Percentiles rank a stretch among this genome's conserved stretches.
Conservation (phyloP, 495 filamentous ascomycete genomes). For the Daldinia bambusicola region DNA sequence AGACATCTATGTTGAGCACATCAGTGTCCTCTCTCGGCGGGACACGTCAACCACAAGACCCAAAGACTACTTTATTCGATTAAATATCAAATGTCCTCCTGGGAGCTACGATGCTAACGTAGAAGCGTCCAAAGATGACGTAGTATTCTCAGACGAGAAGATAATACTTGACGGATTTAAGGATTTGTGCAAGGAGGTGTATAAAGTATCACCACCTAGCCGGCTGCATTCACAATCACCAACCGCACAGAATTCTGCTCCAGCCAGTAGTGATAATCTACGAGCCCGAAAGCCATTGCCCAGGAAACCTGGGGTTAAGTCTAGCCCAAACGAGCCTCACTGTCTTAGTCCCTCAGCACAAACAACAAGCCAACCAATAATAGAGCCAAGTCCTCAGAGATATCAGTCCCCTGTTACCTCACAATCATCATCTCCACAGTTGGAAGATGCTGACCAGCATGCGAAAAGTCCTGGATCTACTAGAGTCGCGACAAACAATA, state of each 20-base stretch:
- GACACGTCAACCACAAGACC: constrained; percentile 32
- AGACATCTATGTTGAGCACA: constrained; percentile 48
- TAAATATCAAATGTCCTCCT: constrained; percentile 76
- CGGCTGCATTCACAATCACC: not conserved
- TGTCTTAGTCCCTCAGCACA: not conserved
- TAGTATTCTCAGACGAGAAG: constrained; percentile 75
- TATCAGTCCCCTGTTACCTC: not conserved
- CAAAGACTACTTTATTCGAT: constrained; percentile 74
- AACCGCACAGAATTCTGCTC: not conserved
- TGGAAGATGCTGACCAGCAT: not conserved
- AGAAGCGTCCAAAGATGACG: constrained; percentile 90
- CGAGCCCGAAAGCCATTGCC: not conserved
- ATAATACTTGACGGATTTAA: constrained; percentile 62
- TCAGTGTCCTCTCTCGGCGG: constrained; percentile 15
- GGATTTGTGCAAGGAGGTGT: constrained; percentile 64
- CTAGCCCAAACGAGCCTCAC: not conserved
- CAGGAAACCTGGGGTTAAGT: constrained; percentile 6
- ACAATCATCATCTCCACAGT: not conserved
- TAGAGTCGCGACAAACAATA: constrained; percentile 23
- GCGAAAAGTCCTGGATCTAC: not conserved
- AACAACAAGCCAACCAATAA: not conserved
- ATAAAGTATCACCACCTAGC: constrained; percentile 41
- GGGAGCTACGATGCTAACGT: constrained; percentile 88
- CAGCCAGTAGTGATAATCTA: not conserved
- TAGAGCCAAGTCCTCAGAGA: constrained; percentile 1